These are phyloP conservation scores for Ustilago hordei DNA, from an alignment of 1,284 basidiomycete species.

Conservation along the genomic window DNA sequence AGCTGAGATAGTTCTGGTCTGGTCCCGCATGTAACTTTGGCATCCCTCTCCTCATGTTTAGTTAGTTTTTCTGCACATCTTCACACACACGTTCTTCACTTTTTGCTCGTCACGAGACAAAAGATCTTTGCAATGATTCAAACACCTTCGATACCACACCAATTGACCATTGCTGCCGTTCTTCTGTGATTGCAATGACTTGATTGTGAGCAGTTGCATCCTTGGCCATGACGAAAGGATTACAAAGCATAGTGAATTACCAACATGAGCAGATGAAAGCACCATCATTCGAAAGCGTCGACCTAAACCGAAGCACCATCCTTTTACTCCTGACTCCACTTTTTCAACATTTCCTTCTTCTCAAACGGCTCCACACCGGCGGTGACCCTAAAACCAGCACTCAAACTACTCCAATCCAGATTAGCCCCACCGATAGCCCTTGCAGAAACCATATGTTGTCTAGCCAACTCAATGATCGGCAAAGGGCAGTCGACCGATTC, in stretches of 20 bases:
- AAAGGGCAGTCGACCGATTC: conserved; percentile 80
- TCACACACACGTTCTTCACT: neutral
- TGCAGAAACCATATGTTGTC: conserved; percentile 49
- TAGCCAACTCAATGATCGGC: conserved; percentile 73
- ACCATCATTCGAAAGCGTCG: neutral
- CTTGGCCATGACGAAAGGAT: neutral
- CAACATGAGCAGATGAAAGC: neutral
- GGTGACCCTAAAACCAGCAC: conserved; percentile 78
- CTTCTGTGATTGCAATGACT: neutral
- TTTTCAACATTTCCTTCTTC: conserved; percentile 51
- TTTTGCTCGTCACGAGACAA: neutral
- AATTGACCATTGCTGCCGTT: neutral
- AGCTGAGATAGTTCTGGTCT: neutral
- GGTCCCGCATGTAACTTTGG: neutral
- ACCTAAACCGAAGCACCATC: neutral
- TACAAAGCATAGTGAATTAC: neutral
- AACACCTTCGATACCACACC: conserved; percentile 3
- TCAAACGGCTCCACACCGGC: conserved; percentile 78
- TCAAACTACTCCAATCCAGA: conserved; percentile 79
- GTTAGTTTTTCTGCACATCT: conserved; percentile 5
- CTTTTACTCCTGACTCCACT: conserved; percentile 35
- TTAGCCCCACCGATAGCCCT: conserved; percentile 76
- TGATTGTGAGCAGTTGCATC: neutral
- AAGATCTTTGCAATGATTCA: conserved; percentile 1
- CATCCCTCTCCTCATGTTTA: conserved; percentile 18